Percentiles rank a stretch among this genome's conserved stretches.
phyloP scores from a whole-genome alignment of 2,329 filamentous ascomycete species.

The Exophiala alcalophila region DNA sequence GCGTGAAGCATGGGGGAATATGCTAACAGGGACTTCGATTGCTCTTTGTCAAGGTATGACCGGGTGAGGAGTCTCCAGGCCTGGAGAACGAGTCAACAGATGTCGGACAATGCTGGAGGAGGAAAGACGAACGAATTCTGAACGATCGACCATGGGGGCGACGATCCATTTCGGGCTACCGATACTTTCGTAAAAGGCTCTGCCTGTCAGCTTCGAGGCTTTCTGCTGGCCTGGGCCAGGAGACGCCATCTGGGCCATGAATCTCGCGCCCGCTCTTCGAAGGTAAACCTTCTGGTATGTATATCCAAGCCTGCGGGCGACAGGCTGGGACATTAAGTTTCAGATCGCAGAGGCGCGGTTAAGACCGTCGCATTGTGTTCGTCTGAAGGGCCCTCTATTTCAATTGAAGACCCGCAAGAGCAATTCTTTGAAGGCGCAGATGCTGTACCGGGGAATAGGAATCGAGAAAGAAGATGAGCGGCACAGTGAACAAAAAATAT shows the following conservation, averaged over 20 bases:
- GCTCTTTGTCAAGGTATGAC: constrained; percentile 73
- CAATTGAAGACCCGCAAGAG: too few relatives aligned
- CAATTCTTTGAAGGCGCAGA: too few relatives aligned
- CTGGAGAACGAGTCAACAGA: constrained; percentile 46
- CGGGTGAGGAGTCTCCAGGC: constrained; percentile 96
- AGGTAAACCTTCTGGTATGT: constrained; percentile 1
- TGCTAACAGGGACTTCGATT: constrained; percentile 67
- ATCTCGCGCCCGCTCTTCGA: neutral
- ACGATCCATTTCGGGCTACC: constrained; percentile 87
- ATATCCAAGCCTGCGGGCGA: neutral
- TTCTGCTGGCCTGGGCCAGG: constrained; percentile 8
- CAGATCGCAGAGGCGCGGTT: too few relatives aligned
- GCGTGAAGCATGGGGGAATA: constrained; percentile 98
- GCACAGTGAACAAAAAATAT: too few relatives aligned
- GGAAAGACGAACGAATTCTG: constrained; percentile 74
- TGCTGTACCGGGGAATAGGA: too few relatives aligned
- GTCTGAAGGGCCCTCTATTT: too few relatives aligned
- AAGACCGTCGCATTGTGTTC: too few relatives aligned
- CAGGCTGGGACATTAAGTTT: constrained; percentile 12
- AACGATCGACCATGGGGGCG: constrained; percentile 97
- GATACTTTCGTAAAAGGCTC: constrained; percentile 92
- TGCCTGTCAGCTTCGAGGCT: constrained; percentile 66
- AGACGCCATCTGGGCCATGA: constrained; percentile 21
- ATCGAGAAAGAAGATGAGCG: too few relatives aligned
- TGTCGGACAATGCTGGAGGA: constrained; percentile 3